phyloP scores from a whole-genome alignment of 1,139 yeast species.

The Citeromyces hawaiiensis region DNA sequence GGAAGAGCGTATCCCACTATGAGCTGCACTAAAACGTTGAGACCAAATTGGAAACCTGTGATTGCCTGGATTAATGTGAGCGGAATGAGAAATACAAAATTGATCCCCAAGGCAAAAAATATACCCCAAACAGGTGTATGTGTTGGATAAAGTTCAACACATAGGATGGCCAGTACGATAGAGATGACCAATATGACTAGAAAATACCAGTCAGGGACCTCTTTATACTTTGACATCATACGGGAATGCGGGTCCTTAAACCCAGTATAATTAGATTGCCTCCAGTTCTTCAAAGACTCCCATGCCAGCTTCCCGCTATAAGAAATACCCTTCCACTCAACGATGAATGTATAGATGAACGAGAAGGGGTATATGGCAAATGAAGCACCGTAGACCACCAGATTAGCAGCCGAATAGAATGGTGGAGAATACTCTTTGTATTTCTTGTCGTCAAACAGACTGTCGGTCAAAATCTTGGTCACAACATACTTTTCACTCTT shows the following conservation, averaged over 20 bases:
- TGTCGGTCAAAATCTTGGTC: constrained; percentile 25
- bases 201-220: constrained; percentile 63
- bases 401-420: constrained; percentile 50
- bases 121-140: constrained; percentile 45
- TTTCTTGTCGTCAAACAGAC: constrained; percentile 28
- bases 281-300: not conserved
- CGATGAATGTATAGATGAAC: constrained; percentile 32
- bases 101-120: constrained; percentile 36
- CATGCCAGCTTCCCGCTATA: constrained; percentile 42
- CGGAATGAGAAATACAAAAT: constrained; percentile 41
- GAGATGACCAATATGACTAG: constrained; percentile 29
- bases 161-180: constrained; percentile 33
- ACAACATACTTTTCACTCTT: constrained; percentile 29
- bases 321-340: not conserved
- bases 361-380: constrained; percentile 55
- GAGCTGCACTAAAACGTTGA: constrained; percentile 49
- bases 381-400: constrained; percentile 46
- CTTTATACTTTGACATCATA: constrained; percentile 43
- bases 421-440: constrained; percentile 46
- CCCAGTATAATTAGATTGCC: not conserved
- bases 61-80: constrained; percentile 38
- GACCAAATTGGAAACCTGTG: constrained; percentile 40
- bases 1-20: constrained; percentile 52
- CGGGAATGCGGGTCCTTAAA: constrained; percentile 50
- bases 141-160: constrained; percentile 31